phyloP scores from a whole-genome alignment of 495 filamentous ascomycete genomes.

The Penicillium goetzii region DNA sequence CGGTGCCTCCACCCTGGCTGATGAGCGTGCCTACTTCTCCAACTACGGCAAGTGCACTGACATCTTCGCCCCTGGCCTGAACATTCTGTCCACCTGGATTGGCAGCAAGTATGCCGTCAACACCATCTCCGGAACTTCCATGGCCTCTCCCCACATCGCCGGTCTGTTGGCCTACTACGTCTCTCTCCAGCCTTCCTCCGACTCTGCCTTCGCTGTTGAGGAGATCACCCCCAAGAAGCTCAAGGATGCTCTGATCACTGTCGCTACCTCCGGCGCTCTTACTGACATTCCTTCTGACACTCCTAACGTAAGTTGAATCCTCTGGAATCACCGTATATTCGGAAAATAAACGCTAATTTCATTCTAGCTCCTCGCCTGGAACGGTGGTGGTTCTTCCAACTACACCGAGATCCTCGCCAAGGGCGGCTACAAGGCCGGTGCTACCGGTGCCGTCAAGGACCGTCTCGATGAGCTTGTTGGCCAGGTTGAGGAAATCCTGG shows the following conservation, averaged over 20 bases:
- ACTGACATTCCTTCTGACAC: constrained; percentile 85
- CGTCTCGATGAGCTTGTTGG: constrained; percentile 38
- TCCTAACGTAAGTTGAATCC: constrained; percentile 63
- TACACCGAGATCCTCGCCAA: constrained; percentile 79
- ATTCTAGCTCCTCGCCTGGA: constrained; percentile 87
- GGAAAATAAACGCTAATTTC: constrained; percentile 44
- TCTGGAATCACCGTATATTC: neutral
- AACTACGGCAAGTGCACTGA: constrained; percentile 99
- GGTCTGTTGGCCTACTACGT: constrained; percentile 98
- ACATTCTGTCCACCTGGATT: constrained; percentile 97
- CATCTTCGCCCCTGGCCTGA: constrained; percentile 97
- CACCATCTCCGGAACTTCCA: constrained; percentile 99
- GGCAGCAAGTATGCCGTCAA: constrained; percentile 92
- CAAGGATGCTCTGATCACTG: constrained; percentile 81
- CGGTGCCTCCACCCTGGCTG: constrained; percentile 87
- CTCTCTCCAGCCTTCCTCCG: constrained; percentile 85
- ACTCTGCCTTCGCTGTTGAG: constrained; percentile 87
- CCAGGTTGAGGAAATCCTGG: constrained; percentile 43
- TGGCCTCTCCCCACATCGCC: constrained; percentile 97
- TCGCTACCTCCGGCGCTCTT: constrained; percentile 81
- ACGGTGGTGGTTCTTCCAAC: constrained; percentile 93
- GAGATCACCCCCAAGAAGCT: constrained; percentile 91
- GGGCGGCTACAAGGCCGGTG: constrained; percentile 52
- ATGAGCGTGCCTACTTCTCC: constrained; percentile 99
- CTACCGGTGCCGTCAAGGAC: constrained; percentile 29